Evolutionary conservation across 192 early-diverging fungal genomes (phyloP).

Genomic region (Chytriomyces sp.): DNA sequence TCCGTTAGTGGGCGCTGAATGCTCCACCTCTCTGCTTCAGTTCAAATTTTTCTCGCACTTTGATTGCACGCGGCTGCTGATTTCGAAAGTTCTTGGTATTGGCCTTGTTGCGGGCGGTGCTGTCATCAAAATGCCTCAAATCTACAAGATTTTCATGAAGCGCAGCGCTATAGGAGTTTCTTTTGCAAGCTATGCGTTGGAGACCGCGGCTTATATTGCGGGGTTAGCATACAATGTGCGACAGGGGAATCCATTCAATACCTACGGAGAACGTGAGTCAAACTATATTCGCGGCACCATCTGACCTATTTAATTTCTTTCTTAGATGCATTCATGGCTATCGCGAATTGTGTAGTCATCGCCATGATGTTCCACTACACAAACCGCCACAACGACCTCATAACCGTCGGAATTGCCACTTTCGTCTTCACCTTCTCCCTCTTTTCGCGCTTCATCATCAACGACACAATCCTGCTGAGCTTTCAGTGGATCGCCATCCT

Average conservation of each 20-base stretch:
- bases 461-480: conserved; percentile 55
- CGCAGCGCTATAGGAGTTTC: conserved; percentile 79
- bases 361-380: conserved; percentile 50
- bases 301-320: conserved; percentile 68
- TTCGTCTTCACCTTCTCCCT: conserved; percentile 58
- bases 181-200: conserved; percentile 76
- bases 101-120: conserved; percentile 94
- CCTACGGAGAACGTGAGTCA: conserved; percentile 48
- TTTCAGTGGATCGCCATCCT: conserved; percentile 83
- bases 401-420: conserved; percentile 33
- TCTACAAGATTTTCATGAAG: conserved; percentile 81
- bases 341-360: conserved; percentile 80
- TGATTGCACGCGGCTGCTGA: conserved; percentile 81
- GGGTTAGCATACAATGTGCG: conserved; percentile 86
- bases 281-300: conserved; percentile 36
- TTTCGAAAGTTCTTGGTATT: conserved; percentile 90
- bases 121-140: conserved; percentile 95
- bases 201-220: conserved; percentile 78
- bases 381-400: conserved; percentile 29
- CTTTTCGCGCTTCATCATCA: conserved; percentile 53
- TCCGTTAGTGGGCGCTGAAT: conserved; percentile 79
- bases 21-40: conserved; percentile 72
- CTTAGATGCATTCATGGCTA: conserved; percentile 72
- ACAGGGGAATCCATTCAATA: conserved; percentile 83
- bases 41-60: conserved; percentile 65